Evolutionary conservation across 306 rosid species (phyloP).

Genomic region (Sophora flavescens): DNA sequence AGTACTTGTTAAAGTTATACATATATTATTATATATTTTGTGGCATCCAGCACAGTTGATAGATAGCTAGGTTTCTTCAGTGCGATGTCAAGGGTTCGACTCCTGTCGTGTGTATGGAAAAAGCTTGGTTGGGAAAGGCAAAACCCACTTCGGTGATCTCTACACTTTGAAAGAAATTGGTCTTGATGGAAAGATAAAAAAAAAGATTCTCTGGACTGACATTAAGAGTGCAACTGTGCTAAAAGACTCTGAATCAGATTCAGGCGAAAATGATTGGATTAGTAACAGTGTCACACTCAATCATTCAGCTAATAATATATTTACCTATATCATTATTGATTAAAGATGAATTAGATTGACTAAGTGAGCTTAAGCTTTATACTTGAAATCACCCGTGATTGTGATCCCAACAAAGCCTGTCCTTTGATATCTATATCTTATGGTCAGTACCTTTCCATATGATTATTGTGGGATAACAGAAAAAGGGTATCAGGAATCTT

Average conservation of each 20-base stretch:
- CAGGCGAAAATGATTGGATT: conserved; percentile 53
- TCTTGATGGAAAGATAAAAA: no score
- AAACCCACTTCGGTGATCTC: no score
- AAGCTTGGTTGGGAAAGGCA: no score
- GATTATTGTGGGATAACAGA: conserved; percentile 49
- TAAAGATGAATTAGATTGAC: conserved; percentile 39
- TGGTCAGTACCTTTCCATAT: conserved; percentile 45
- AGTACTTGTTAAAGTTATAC: not conserved
- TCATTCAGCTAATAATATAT: conserved; percentile 42
- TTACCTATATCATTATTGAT: conserved; percentile 20
- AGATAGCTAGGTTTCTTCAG: no score
- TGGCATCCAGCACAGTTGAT: not conserved
- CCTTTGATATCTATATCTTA: conserved; percentile 52
- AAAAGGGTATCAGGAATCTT: conserved; percentile 43
- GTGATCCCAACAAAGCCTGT: conserved; percentile 49
- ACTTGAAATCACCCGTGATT: conserved; percentile 43
- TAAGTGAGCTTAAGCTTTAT: conserved; percentile 34
- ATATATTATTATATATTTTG: not conserved
- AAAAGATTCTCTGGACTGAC: not conserved
- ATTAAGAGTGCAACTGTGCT: conserved; percentile 32
- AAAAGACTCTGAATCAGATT: conserved; percentile 43
- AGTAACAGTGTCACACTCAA: conserved; percentile 41
- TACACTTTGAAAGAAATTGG: no score
- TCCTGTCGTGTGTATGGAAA: no score
- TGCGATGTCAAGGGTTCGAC: no score